These are phyloP conservation scores for Primulina tabacum DNA, from an alignment of 257 asterid species.

Conservation along the genomic window DNA sequence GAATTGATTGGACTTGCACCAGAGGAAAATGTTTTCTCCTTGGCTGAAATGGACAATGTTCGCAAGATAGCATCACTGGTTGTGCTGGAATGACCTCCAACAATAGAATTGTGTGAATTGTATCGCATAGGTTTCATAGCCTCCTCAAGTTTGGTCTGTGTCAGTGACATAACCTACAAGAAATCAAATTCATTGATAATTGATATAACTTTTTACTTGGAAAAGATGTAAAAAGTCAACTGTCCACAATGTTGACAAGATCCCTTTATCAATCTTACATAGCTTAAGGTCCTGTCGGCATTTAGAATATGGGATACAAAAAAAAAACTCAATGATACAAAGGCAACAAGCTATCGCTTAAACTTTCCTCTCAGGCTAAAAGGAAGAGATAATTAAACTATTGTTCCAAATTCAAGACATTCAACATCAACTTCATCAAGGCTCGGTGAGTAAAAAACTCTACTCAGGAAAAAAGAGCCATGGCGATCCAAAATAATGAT, in stretches of 20 bases:
- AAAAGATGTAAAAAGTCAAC: conserved; percentile 4
- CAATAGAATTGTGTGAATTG: conserved; percentile 57
- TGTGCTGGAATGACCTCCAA: conserved; percentile 60
- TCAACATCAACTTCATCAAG: conserved; percentile 14
- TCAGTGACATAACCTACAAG: conserved; percentile 78
- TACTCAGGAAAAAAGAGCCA: conserved; percentile 4
- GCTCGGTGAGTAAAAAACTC: background rate
- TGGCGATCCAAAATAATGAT: background rate
- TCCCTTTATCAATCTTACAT: conserved; percentile 3
- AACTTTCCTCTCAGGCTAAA: conserved; percentile 1
- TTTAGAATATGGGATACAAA: background rate
- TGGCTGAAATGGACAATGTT: conserved; percentile 50
- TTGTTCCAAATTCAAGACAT: background rate
- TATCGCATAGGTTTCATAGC: conserved; percentile 73
- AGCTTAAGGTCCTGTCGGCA: background rate
- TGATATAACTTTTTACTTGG: background rate
- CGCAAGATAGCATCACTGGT: conserved; percentile 52
- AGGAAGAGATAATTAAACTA: conserved; percentile 4
- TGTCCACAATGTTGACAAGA: conserved; percentile 3
- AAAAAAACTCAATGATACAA: background rate
- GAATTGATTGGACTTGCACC: conserved; percentile 86
- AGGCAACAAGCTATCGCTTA: conserved; percentile 12
- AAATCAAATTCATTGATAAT: conserved; percentile 26
- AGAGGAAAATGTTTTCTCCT: conserved; percentile 65
- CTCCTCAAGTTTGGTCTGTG: conserved; percentile 90